Evolutionary conservation across 208 protist genomes (phyloP).

Genomic region (Phytomonas serpens): DNA sequence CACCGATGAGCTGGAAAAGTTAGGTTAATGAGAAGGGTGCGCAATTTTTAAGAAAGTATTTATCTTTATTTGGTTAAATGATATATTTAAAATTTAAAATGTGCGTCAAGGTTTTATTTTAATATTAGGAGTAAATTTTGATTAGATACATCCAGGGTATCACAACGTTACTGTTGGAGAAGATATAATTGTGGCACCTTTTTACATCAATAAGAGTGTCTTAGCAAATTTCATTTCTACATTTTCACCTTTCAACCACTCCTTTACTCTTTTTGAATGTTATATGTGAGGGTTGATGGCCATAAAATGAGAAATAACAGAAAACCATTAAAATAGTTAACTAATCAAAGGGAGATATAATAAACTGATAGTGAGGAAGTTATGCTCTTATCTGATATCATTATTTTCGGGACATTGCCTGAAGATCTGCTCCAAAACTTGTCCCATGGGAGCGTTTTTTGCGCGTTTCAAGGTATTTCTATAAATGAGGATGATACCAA

Average conservation of each 20-base stretch:
- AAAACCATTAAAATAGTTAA: background rate
- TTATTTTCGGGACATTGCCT: conserved; percentile 10
- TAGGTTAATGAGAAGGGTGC: conserved; percentile 10
- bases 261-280: background rate
- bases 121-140: conserved; percentile 8
- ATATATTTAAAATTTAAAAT: conserved; percentile 13
- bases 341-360: background rate
- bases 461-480: background rate
- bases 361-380: background rate
- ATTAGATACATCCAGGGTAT: background rate
- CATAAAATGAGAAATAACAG: background rate
- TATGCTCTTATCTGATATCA: conserved; percentile 1
- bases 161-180: background rate
- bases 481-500: background rate
- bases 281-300: background rate
- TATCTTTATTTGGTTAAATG: conserved; percentile 6
- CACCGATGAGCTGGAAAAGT: conserved; percentile 8
- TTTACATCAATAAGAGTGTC: background rate
- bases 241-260: background rate
- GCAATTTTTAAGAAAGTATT: background rate
- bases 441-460: background rate
- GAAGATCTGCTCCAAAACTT: background rate
- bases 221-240: background rate
- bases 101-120: conserved; percentile 4
- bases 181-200: background rate